phyloP scores from a whole-genome alignment of 345 rosid species.

The Eucalyptus fibrosa region DNA sequence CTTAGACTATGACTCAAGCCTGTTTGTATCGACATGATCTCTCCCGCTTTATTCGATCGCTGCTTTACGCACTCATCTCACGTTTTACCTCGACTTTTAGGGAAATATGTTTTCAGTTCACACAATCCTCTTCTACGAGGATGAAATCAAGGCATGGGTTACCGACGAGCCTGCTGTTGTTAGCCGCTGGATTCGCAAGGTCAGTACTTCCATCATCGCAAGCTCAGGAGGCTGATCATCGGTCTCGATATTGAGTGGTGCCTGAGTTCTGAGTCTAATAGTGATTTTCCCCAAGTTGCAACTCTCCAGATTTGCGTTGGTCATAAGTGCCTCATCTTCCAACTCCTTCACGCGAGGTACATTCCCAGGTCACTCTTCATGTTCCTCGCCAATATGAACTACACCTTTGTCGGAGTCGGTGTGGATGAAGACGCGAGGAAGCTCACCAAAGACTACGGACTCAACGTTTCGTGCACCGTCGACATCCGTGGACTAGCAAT shows the following conservation, averaged over 20 bases:
- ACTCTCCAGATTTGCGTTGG: neutral
- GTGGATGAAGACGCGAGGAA: slow-evolving; percentile 1
- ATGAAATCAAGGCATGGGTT: neutral
- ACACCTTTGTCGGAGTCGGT: neutral
- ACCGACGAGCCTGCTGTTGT: neutral
- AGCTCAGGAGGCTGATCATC: neutral
- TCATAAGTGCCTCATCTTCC: neutral
- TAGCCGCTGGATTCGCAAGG: neutral
- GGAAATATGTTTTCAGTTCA: neutral
- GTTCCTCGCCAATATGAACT: neutral
- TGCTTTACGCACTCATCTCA: neutral
- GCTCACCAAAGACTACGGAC: slow-evolving; percentile 1
- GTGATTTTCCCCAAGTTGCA: neutral
- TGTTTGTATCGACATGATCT: neutral
- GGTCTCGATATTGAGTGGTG: slow-evolving; percentile 5
- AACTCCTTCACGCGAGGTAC: neutral
- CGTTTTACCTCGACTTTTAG: neutral
- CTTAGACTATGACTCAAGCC: neutral
- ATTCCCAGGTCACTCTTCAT: neutral
- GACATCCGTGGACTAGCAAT: slow-evolving; percentile 5
- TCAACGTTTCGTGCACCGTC: neutral
- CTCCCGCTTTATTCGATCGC: neutral
- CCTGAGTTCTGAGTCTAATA: neutral
- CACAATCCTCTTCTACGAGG: neutral
- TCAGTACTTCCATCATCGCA: neutral